Conservation (phyloP, 2,329 filamentous ascomycete species). For the Pyrenophora graminea region DNA sequence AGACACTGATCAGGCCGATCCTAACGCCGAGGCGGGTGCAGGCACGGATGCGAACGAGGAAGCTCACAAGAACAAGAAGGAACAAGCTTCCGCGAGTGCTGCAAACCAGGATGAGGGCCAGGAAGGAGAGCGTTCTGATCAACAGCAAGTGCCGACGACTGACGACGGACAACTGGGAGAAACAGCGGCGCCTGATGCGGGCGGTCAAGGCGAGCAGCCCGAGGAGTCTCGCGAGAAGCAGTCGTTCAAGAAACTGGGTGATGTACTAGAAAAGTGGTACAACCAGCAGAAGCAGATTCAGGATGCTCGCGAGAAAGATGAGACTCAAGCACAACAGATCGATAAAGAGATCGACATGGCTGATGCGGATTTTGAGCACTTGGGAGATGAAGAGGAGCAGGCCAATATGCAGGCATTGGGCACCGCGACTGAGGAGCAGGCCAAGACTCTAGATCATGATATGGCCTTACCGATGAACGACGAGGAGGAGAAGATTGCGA, state of each 20-base stretch:
- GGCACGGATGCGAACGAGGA: conserved; percentile 67
- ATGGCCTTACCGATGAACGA: conserved; percentile 76
- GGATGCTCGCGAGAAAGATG: conserved; percentile 51
- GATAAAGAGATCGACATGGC: conserved; percentile 70
- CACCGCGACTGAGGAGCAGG: conserved; percentile 83
- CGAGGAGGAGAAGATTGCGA: conserved; percentile 50
- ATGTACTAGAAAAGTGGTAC: conserved; percentile 92
- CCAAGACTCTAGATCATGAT: conserved; percentile 80
- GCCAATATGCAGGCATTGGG: conserved; percentile 93
- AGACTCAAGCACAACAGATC: conserved; percentile 55
- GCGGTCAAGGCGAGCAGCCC: conserved; percentile 43
- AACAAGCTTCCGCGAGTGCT: conserved; percentile 61
- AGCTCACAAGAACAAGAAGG: conserved; percentile 59
- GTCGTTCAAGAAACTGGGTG: conserved; percentile 92
- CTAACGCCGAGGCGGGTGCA: conserved; percentile 63
- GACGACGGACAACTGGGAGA: conserved; percentile 60
- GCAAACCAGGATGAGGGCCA: conserved; percentile 68
- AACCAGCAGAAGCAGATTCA: conserved; percentile 81
- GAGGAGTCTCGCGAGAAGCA: conserved; percentile 58
- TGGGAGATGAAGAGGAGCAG: conserved; percentile 78
- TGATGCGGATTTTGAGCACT: conserved; percentile 87
- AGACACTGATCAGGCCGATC: conserved; percentile 56
- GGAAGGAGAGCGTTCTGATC: conserved; percentile 66
- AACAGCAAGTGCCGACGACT: conserved; percentile 66
- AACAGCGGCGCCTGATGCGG: conserved; percentile 41